These are phyloP conservation scores for Ormosia emarginata DNA, from an alignment of 306 rosid genomes.

Conservation along the genomic window DNA sequence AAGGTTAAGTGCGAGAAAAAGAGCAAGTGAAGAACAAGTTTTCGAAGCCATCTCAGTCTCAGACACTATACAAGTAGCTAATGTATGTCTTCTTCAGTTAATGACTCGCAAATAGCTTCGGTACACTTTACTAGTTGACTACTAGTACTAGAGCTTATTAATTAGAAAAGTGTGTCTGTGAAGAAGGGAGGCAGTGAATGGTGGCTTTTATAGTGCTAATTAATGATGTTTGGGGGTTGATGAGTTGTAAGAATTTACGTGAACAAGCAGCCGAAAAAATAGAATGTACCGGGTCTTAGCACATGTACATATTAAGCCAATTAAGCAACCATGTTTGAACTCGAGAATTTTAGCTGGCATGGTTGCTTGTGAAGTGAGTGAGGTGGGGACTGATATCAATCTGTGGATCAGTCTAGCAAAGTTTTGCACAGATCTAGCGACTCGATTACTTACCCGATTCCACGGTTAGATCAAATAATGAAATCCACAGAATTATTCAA, in stretches of 20 bases:
- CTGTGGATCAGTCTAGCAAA: not conserved
- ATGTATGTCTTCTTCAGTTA: not conserved
- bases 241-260: not conserved
- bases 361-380: conserved; percentile 32
- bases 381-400: not conserved
- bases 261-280: not conserved
- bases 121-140: not conserved
- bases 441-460: not conserved
- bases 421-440: not conserved
- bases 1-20: conserved; percentile 48
- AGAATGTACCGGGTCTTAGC: not conserved
- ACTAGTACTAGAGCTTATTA: not conserved
- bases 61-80: not conserved
- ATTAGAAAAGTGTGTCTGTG: not conserved
- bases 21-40: conserved; percentile 33
- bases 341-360: conserved; percentile 45
- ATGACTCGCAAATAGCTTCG: not conserved
- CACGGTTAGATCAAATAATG: not conserved
- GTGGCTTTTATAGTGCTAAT: not conserved
- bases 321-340: conserved; percentile 34
- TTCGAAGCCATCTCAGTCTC: conserved; percentile 44
- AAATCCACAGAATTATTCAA: not conserved
- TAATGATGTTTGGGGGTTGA: not conserved
- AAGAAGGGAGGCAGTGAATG: not conserved
- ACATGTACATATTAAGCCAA: not conserved